phyloP scores from a whole-genome alignment of 495 filamentous ascomycete genomes.

The Apiosordaria backusii region DNA sequence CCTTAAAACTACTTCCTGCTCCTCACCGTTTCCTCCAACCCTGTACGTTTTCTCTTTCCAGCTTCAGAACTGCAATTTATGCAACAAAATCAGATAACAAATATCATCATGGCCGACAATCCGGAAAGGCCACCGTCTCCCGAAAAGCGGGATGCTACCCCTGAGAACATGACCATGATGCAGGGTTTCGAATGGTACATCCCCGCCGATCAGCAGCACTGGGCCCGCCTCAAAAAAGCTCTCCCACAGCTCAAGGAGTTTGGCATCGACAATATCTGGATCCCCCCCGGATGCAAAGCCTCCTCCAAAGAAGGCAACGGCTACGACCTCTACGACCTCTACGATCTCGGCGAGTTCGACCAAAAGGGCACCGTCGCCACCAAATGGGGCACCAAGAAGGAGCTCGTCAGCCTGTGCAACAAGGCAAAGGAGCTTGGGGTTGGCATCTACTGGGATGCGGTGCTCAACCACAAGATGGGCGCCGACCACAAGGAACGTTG shows the following conservation, averaged over 20 bases:
- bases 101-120: constrained; percentile 16
- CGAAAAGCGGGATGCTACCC: constrained; percentile 16
- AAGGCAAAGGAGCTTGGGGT: constrained; percentile 52
- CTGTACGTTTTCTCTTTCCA: background rate
- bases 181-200: constrained; percentile 77
- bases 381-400: constrained; percentile 69
- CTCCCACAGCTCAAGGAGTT: constrained; percentile 55
- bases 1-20: background rate
- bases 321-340: constrained; percentile 77
- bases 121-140: background rate
- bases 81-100: background rate
- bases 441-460: constrained; percentile 68
- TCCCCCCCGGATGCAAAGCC: constrained; percentile 71
- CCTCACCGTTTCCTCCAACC: background rate
- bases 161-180: constrained; percentile 59
- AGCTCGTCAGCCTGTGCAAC: constrained; percentile 52
- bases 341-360: constrained; percentile 73
- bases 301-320: constrained; percentile 61
- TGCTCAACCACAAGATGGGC: constrained; percentile 72
- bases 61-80: background rate
- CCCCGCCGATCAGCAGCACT: constrained; percentile 61
- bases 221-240: constrained; percentile 53
- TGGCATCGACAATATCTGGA: constrained; percentile 66
- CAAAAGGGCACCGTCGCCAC: constrained; percentile 63
- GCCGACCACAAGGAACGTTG: constrained; percentile 62